Evolutionary conservation across 768 basidiomycete genomes (phyloP).

Genomic region (Tulasnella sp.): DNA sequence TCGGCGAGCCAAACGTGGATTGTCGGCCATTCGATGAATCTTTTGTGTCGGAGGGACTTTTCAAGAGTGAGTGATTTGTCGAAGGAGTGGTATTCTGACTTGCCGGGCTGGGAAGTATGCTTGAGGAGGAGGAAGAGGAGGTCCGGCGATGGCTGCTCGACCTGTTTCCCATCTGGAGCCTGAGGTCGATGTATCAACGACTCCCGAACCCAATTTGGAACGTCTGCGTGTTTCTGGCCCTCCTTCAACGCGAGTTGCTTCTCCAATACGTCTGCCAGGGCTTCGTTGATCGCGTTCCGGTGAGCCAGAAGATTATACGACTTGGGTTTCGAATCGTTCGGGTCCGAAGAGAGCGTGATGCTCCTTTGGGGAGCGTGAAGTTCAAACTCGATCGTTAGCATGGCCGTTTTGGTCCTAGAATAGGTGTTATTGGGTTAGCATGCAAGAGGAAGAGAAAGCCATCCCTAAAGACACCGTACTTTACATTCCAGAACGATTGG

Average conservation of each 20-base stretch:
- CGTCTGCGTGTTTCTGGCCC: conserved; percentile 44
- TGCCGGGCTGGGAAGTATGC: conserved; percentile 27
- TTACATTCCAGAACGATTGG: conserved; percentile 78
- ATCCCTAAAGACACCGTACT: conserved; percentile 45
- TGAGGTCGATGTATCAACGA: conserved; percentile 44
- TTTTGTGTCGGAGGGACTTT: conserved; percentile 52
- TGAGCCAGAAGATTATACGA: conserved; percentile 57
- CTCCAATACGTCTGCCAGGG: conserved; percentile 50
- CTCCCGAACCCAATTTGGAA: conserved; percentile 50
- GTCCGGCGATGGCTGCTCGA: conserved; percentile 45
- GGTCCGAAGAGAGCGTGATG: conserved; percentile 42
- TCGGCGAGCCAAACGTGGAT: conserved; percentile 67
- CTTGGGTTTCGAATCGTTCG: conserved; percentile 34
- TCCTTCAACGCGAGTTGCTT: conserved; percentile 43
- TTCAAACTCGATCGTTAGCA: conserved; percentile 70
- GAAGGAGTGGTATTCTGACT: conserved; percentile 53
- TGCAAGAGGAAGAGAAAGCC: not conserved
- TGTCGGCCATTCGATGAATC: conserved; percentile 80
- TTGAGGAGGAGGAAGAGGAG: conserved; percentile 53
- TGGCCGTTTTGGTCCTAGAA: conserved; percentile 59
- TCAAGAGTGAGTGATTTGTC: conserved; percentile 50
- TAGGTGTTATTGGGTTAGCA: not conserved
- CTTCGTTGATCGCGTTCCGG: conserved; percentile 50
- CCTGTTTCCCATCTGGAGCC: conserved; percentile 46
- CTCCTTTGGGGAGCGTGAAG: conserved; percentile 54